These are phyloP conservation scores for Myriangium duriaei DNA, from an alignment of 2,329 filamentous ascomycete species.

Conservation along the genomic window DNA sequence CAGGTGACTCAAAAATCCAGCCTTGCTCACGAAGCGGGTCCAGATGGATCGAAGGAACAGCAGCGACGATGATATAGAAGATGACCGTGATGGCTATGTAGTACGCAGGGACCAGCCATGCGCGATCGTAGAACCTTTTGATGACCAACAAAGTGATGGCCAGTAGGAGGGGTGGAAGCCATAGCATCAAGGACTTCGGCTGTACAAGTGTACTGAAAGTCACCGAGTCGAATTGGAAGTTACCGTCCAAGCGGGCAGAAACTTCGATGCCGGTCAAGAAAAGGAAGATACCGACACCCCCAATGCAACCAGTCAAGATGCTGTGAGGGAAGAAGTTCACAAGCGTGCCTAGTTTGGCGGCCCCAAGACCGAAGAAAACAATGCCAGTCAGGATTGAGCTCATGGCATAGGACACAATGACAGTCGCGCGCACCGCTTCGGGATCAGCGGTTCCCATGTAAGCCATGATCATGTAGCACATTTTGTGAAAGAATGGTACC, in stretches of 20 bases:
- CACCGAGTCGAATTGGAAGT: conserved; percentile 64
- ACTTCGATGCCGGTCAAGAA: conserved; percentile 87
- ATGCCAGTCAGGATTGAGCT: conserved; percentile 84
- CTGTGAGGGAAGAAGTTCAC: conserved; percentile 95
- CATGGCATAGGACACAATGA: conserved; percentile 78
- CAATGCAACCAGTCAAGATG: conserved; percentile 93
- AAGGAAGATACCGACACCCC: conserved; percentile 91
- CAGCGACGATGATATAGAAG: conserved; percentile 67
- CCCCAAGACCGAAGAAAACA: conserved; percentile 85
- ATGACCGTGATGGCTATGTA: conserved; percentile 66
- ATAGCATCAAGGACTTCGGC: conserved; percentile 64
- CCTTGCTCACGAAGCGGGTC: conserved; percentile 56
- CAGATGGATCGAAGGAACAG: conserved; percentile 55
- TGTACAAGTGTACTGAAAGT: conserved; percentile 65
- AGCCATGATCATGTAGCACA: conserved; percentile 78
- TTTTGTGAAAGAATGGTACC: conserved; percentile 97
- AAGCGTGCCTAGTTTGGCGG: conserved; percentile 76
- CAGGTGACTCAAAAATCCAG: conserved; percentile 86
- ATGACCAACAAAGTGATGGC: conserved; percentile 64
- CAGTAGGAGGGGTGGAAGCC: conserved; percentile 66
- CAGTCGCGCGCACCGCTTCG: conserved; percentile 82
- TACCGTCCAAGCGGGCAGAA: conserved; percentile 75
- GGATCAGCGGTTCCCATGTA: conserved; percentile 68
- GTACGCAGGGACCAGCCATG: conserved; percentile 75
- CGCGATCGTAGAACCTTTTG: conserved; percentile 64